Evolutionary conservation across 2,329 filamentous ascomycete genomes (phyloP), one percentile per base, ranked within the genome.

Genomic region (Fusarium sublunatum): DNA sequence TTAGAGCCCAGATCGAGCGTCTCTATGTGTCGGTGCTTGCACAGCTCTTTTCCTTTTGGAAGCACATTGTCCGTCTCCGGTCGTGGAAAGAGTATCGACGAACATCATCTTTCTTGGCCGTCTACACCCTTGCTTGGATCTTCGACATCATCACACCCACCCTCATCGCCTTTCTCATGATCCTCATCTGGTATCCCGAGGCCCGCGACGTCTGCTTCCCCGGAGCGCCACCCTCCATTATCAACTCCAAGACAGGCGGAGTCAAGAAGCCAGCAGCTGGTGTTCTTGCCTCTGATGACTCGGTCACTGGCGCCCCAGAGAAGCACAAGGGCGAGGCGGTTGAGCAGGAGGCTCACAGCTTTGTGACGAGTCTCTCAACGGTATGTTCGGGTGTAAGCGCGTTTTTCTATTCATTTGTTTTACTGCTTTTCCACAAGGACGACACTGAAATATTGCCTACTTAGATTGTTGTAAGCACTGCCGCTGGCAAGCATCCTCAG

Each of bases 251-350:
- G 56, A 89, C 89, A 0, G 91, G 92, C 7, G 90, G 90, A 7
- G 81, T 94, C 1, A 88, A 95, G 74, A 93, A 90, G 68, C 91
- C 91, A 1, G 86, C 87, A 46, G 85, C 91, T 3, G 91, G 91
- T 2, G 86, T 92, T 0, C 77, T 95, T 0, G 92, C 90, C 1
- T 92, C 89, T 19, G 85, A 88, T 26, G 90, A 92, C 58, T 92
- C 89, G 53, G 83, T 90, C 1, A 96, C 92, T 0, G 92, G 92
- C 2, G 92, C 92, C 0, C 89, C 91, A 0, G 91, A 96, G 73
- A 91, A 92, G 65, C 86, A 92, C 76, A 89, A 92, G 72, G 92
- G 92, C 25, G 91, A 95, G 73, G 91, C 91, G 0, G 90, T 92
- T 1, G 92, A 96, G 73, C 86, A 91, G 59, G 92, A 96, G 73